Evolutionary conservation across 768 basidiomycete genomes (phyloP), one percentile per base, ranked within the genome.

Genomic region (Termitomyces sp.): DNA sequence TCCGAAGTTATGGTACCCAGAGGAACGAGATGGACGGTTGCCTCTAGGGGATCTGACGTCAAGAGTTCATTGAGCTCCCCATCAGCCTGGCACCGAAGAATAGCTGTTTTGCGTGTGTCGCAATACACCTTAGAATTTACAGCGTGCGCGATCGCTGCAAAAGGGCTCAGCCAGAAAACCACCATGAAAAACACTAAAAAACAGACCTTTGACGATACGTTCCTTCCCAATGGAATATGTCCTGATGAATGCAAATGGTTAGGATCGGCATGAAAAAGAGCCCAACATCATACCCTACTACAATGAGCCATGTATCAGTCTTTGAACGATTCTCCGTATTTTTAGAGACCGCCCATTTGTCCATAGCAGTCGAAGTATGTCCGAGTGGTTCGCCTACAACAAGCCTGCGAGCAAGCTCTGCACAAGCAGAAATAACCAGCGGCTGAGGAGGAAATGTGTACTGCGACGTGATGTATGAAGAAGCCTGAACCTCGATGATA

Each of bases 171-270:
- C 46, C 25, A 55, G 51, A 45, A 13, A n/a, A 23, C 3, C 13
- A 4, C 49, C 31, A 22, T 49, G 35, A 15, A n/a, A 54, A 38
- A 27, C 36, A 23, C 7, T 33, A 56, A n/a, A 42, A 31, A 47
- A 25, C 11, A 23, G 27, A 91, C 93, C 94, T 81, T 98, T 97
- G 38, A 97, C 94, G 38, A 98, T 89, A 22, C 97, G 85, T 69
- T 99, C 97, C 68, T 99, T 99, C 38, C 97, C 97, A 46, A 98
- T 93, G 0, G 92, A 92, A 70, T 99, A 99, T 0, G 97, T 98
- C 10, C 94, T 93, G 56, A 25, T 38, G 35, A 46, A 18, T 33
- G 3, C 9, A 16, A 23, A 16, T 43, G 16, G 48, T 47, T 53
- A 39, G 22, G 25, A 43, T 0, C 38, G 13, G 10, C 16, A 43